Percentiles rank a stretch among this genome's conserved stretches.
Conservation (phyloP, 2,329 filamentous ascomycete genomes). For the Aureobasidium sp. region DNA sequence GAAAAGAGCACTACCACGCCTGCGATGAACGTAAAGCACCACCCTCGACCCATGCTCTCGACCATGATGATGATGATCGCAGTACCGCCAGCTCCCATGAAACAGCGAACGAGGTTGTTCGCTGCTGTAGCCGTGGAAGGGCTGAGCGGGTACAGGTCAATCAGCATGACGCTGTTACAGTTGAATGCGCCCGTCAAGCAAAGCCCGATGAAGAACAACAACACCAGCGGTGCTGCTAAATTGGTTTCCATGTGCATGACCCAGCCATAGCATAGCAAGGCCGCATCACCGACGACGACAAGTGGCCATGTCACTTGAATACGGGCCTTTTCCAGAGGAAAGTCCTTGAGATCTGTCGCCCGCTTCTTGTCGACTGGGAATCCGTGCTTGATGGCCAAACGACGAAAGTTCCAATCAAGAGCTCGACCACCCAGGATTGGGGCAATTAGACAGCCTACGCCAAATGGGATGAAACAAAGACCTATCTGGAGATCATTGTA, state of each 20-base stretch:
- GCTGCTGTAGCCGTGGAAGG: slow-evolving; percentile 37
- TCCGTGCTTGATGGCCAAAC: slow-evolving; percentile 55
- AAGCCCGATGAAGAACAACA: slow-evolving; percentile 48
- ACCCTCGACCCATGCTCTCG: slow-evolving; percentile 36
- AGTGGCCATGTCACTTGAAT: slow-evolving; percentile 35
- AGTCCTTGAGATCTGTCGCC: slow-evolving; percentile 45
- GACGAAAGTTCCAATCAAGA: slow-evolving; percentile 67
- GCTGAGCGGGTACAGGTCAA: slow-evolving; percentile 36
- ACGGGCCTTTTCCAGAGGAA: slow-evolving; percentile 44
- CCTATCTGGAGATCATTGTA: slow-evolving; percentile 43
- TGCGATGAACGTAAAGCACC: slow-evolving; percentile 42
- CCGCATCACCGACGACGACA: slow-evolving; percentile 30
- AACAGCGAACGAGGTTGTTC: slow-evolving; percentile 30
- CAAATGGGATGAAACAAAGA: slow-evolving; percentile 35
- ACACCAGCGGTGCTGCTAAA: slow-evolving; percentile 37
- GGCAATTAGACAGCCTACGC: slow-evolving; percentile 32
- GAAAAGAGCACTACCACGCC: slow-evolving; percentile 33
- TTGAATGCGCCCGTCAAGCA: slow-evolving; percentile 54
- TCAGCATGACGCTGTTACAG: slow-evolving; percentile 36
- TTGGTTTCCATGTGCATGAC: slow-evolving; percentile 31
- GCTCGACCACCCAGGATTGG: slow-evolving; percentile 45
- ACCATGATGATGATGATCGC: slow-evolving; percentile 38
- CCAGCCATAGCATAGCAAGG: slow-evolving; percentile 38
- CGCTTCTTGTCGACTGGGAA: slow-evolving; percentile 55
- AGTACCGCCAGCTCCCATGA: slow-evolving; percentile 32